Conservation (phyloP, 129 eudicot species). For the Smallanthus sonchifolius region DNA sequence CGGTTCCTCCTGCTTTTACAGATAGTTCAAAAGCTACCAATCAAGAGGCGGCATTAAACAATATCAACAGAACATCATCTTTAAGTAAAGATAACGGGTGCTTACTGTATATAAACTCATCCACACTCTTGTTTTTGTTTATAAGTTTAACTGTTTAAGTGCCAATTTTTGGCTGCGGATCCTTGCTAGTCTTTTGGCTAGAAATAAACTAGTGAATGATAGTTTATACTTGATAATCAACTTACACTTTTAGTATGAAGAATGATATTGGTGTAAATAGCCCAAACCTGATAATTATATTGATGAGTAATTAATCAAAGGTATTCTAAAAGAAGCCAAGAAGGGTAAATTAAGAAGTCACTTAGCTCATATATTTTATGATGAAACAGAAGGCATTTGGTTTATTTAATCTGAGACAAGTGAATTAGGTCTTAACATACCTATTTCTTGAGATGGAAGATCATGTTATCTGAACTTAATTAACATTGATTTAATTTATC, state of each 20-base stretch:
- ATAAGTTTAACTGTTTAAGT: neutral
- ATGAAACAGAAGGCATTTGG: neutral
- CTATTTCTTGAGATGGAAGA: constrained; percentile 19
- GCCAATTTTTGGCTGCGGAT: neutral
- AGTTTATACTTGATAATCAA: neutral
- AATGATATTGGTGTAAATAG: neutral
- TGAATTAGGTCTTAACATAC: constrained; percentile 5
- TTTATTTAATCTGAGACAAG: neutral
- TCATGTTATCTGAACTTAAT: constrained; percentile 2
- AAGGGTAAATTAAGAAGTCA: neutral
- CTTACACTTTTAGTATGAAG: neutral
- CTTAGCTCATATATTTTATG: neutral
- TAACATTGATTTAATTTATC: constrained; percentile 27
- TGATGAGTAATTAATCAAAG: neutral
- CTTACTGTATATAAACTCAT: constrained; percentile 16
- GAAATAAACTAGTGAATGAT: neutral
- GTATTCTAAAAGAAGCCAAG: neutral
- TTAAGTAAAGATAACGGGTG: constrained; percentile 45
- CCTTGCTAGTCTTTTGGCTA: neutral
- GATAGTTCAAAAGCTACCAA: constrained; percentile 49
- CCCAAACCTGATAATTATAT: neutral
- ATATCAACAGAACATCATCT: constrained; percentile 28
- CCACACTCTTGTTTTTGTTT: neutral
- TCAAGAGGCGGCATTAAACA: constrained; percentile 35
- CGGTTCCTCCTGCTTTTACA: constrained; percentile 33